phyloP scores from a whole-genome alignment of 768 basidiomycete genomes.

The Serpula lacrymans region DNA sequence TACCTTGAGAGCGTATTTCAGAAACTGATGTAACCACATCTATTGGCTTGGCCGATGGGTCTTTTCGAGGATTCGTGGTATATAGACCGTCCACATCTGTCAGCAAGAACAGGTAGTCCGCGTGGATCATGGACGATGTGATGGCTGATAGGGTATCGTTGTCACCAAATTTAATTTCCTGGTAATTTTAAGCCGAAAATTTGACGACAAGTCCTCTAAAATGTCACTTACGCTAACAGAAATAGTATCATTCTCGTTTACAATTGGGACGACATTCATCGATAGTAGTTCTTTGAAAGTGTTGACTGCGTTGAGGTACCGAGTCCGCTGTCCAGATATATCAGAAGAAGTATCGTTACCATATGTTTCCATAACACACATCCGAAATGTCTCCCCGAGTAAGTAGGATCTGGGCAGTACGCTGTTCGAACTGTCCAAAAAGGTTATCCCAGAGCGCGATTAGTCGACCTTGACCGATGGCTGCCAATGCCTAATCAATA shows the following conservation, averaged over 20 bases:
- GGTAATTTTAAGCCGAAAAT: constrained; percentile 1
- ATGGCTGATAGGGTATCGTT: constrained; percentile 98
- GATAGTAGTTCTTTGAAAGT: constrained; percentile 88
- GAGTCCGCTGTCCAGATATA: constrained; percentile 61
- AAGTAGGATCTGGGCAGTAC: constrained; percentile 91
- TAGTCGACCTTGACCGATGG: constrained; percentile 93
- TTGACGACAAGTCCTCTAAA: neutral
- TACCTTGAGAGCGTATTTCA: constrained; percentile 78
- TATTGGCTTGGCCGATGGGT: constrained; percentile 76
- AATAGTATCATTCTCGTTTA: constrained; percentile 98
- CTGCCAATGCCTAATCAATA: constrained; percentile 78
- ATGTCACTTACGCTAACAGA: constrained; percentile 81
- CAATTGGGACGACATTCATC: constrained; percentile 96
- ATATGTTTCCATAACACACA: constrained; percentile 42
- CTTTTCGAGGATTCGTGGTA: constrained; percentile 91
- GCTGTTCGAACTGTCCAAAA: constrained; percentile 90
- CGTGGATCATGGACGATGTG: constrained; percentile 95
- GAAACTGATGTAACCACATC: constrained; percentile 81
- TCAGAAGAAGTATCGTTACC: constrained; percentile 1
- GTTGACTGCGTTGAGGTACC: constrained; percentile 95
- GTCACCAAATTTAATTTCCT: constrained; percentile 99
- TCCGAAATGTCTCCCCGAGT: constrained; percentile 97
- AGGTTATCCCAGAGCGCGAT: constrained; percentile 98
- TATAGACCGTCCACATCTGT: constrained; percentile 97
- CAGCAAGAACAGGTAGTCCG: constrained; percentile 93